Conservation (phyloP, 2,329 filamentous ascomycete genomes). For the Pseudogymnoascus sp. region DNA sequence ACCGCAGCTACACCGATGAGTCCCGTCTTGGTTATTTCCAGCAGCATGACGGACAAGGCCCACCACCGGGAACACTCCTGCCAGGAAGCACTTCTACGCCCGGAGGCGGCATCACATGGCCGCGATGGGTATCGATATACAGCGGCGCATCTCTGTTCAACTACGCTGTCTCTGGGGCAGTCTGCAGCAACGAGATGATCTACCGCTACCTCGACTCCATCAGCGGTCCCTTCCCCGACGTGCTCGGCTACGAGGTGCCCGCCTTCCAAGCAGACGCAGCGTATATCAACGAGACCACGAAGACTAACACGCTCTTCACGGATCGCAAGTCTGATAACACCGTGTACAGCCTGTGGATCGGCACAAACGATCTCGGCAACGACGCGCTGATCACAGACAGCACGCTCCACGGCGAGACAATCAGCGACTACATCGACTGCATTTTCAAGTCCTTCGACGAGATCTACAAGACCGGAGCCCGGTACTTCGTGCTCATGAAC, state of each 20-base stretch:
- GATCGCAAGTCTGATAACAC: slow-evolving; percentile 47
- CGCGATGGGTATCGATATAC: slow-evolving; percentile 54
- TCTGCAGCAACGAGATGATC: slow-evolving; percentile 62
- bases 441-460: slow-evolving; percentile 54
- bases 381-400: slow-evolving; percentile 57
- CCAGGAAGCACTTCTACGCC: slow-evolving; percentile 43
- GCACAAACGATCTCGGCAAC: slow-evolving; percentile 68
- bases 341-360: slow-evolving; percentile 71
- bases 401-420: slow-evolving; percentile 47
- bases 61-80: slow-evolving; percentile 49
- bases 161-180: slow-evolving; percentile 65
- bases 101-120: slow-evolving; percentile 61
- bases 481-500: slow-evolving; percentile 67
- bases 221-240: slow-evolving; percentile 50
- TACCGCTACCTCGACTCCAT: slow-evolving; percentile 44
- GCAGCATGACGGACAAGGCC: slow-evolving; percentile 46
- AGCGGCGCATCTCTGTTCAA: slow-evolving; percentile 51
- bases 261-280: slow-evolving; percentile 44
- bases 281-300: slow-evolving; percentile 24
- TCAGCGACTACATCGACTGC: slow-evolving; percentile 59
- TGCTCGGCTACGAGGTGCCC: slow-evolving; percentile 52
- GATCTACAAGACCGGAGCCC: slow-evolving; percentile 57
- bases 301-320: slow-evolving; percentile 34
- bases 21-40: slow-evolving; percentile 56
- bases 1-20: slow-evolving; percentile 59